Evolutionary conservation across 2,329 filamentous ascomycete species (phyloP).

Genomic region (Trematosphaeria pertusa): DNA sequence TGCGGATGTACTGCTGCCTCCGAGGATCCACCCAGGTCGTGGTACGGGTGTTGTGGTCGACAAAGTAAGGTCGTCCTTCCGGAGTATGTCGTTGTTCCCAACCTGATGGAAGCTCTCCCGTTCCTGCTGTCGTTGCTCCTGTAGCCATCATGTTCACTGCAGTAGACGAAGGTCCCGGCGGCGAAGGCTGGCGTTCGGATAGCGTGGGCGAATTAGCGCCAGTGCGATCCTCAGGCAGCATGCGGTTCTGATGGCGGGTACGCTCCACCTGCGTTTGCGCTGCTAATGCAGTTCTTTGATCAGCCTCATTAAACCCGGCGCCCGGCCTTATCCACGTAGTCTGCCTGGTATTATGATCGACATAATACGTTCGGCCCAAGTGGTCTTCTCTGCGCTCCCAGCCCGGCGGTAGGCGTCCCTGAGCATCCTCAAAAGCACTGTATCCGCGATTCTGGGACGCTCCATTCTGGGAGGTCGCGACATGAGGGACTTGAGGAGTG

Average conservation of each 20-base stretch:
- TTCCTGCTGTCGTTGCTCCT: constrained; percentile 90
- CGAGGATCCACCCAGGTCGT: constrained; percentile 99
- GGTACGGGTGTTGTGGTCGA: constrained; percentile 97
- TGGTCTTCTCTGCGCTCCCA: constrained; percentile 98
- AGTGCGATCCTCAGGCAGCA: constrained; percentile 92
- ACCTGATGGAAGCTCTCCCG: constrained; percentile 90
- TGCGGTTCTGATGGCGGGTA: constrained; percentile 91
- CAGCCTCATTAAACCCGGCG: constrained; percentile 75
- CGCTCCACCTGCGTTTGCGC: constrained; percentile 93
- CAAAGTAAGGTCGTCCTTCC: constrained; percentile 94
- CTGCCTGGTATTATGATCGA: constrained; percentile 95
- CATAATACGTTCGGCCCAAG: constrained; percentile 93
- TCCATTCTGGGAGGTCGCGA: constrained; percentile 35
- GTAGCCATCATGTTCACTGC: constrained; percentile 90
- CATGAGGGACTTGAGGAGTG: constrained; percentile 40
- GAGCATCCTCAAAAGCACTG: constrained; percentile 95
- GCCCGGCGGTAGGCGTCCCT: constrained; percentile 87
- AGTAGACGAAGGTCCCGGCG: constrained; percentile 54
- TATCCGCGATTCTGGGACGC: constrained; percentile 54
- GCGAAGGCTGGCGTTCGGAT: constrained; percentile 57
- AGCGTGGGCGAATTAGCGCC: constrained; percentile 90
- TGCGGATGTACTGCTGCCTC: constrained; percentile 96
- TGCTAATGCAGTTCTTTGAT: constrained; percentile 80
- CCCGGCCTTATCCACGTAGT: constrained; percentile 96
- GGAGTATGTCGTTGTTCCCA: constrained; percentile 98